Base-by-base conservation (phyloP, 768 basidiomycete genomes). In the Lactarius sanguifluus region DNA sequence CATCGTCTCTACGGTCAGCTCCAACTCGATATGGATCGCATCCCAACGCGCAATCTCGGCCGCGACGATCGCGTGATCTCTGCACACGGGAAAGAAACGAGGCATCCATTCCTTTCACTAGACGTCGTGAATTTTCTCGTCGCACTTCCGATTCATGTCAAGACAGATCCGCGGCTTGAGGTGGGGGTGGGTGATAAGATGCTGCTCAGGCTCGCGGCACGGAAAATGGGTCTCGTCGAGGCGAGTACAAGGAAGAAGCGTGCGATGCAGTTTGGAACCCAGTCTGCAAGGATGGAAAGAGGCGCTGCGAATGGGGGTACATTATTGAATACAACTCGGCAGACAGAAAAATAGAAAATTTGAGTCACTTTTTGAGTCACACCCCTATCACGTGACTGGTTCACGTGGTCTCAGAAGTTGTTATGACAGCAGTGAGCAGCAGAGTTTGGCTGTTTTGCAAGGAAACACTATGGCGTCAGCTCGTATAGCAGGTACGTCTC, bases 231-330 rank as follows among this genome's bases (percentile, higher is more conserved):
- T 0, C 79, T 98, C 52, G 76, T 83, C 2, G 85, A 87, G 69
- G 92, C 93, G 6, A 90, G 90, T 68, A 65, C 71, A 61, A 80
- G 92, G 69, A 94, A 90, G 75, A 99, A 99, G 78, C 76, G 91
- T 65, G 97, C 97, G 16, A 97, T 98, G 91, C 97, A 98, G 73
- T 99, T 99, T 78, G 96, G 96, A 20, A 91, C 85, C 72, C 86
- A 88, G 76, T 91, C 92, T 36, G 92, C 92, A 20, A 79, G 91
- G 65, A 93, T 94, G 92, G 86, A 88, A 65, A 75, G 73, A 20
- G 87, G 85, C 3, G 84, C 85, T 57, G 77, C 76, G 20, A 77
- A 80, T 61, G 76, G 82, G 43, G 90, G 89, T 50, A 34, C 58
- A 57, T 58, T 55, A 38, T n/a, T 56, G 2, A 57, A 41, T 47